Conservation (phyloP, 1,139 yeast species). For the Scheffersomyces lignicola region DNA sequence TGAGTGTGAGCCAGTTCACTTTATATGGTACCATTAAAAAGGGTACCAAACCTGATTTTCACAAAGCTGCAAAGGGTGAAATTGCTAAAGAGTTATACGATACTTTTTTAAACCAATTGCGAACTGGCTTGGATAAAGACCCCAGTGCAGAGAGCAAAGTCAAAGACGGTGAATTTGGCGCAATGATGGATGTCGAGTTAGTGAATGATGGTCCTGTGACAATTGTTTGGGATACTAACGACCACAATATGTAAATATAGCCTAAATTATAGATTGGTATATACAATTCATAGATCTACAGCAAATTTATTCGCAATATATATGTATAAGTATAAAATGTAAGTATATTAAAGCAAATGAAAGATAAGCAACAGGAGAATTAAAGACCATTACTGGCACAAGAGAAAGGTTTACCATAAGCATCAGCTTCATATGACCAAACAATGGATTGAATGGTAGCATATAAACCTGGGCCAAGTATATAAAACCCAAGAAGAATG, state of each 20-base stretch:
- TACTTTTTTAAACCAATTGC: constrained; percentile 51
- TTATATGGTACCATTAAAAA: constrained; percentile 79
- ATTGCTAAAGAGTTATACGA: constrained; percentile 68
- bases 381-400: constrained; percentile 47
- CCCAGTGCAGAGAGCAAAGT: constrained; percentile 45
- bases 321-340: constrained; percentile 4
- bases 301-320: constrained; percentile 1
- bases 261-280: constrained; percentile 2
- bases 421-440: constrained; percentile 44
- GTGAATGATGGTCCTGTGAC: constrained; percentile 88
- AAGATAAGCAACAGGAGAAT: constrained; percentile 1
- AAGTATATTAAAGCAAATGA: constrained; percentile 2
- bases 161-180: constrained; percentile 89
- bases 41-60: constrained; percentile 94
- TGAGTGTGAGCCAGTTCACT: constrained; percentile 83
- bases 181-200: constrained; percentile 91
- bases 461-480: constrained; percentile 60
- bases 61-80: constrained; percentile 82
- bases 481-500: constrained; percentile 49
- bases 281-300: constrained; percentile 3
- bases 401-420: constrained; percentile 51
- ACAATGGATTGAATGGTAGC: constrained; percentile 56
- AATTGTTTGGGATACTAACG: constrained; percentile 65
- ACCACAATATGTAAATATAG: constrained; percentile 15
- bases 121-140: constrained; percentile 48